Percentiles rank a stretch among this genome's conserved stretches.
Evolutionary conservation across 345 rosid species (phyloP).

Genomic region (Ricinus communis): DNA sequence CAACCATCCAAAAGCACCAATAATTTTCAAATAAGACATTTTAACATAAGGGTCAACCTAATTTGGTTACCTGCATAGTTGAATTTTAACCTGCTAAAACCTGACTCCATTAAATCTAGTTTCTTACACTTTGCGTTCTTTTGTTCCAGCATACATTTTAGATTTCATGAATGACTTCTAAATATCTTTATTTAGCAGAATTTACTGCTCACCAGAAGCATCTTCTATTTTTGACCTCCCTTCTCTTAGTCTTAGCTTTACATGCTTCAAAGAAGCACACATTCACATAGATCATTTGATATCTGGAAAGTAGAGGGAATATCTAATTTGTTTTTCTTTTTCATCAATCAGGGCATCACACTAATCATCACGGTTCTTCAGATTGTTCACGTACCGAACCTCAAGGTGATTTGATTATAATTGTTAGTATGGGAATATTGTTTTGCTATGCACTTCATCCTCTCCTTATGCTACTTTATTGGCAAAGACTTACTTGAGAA

Average conservation of each 20-base stretch:
- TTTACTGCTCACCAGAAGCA: neutral
- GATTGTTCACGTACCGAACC: conserved; percentile 89
- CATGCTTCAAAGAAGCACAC: neutral
- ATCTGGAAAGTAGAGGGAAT: no score
- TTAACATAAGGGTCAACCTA: no score
- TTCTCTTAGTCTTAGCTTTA: neutral
- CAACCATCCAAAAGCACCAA: neutral
- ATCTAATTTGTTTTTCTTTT: conserved; percentile 15
- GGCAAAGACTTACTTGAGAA: no score
- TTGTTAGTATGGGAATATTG: conserved; percentile 1
- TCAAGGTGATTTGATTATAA: conserved; percentile 57
- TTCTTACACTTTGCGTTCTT: neutral
- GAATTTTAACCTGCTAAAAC: no score
- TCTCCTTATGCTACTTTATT: no score
- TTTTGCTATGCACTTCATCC: neutral
- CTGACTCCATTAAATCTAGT: neutral
- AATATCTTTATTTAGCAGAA: neutral
- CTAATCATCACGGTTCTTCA: conserved; percentile 95
- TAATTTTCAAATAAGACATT: no score
- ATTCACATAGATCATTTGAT: neutral
- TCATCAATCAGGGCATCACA: conserved; percentile 72
- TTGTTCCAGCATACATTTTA: neutral
- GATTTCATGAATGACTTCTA: neutral
- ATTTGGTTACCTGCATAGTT: no score
- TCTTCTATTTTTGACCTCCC: neutral